A percentile compares a stretch with the other conserved stretches of the same genome.
phyloP scores from a whole-genome alignment of 352 stramenopile genomes.

The Pythium rhizo-oryzae region DNA sequence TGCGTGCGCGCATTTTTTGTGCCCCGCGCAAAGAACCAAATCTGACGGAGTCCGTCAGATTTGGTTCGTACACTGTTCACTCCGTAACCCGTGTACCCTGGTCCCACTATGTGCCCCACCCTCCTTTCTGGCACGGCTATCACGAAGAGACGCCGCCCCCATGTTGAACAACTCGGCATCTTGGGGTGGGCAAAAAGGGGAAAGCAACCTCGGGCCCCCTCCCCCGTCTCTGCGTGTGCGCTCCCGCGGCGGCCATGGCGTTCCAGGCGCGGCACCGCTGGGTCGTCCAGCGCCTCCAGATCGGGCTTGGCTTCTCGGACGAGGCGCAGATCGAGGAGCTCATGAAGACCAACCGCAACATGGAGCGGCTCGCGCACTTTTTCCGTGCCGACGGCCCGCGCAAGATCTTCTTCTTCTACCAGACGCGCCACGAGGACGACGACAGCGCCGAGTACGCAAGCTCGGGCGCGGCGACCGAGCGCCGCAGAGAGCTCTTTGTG shows the following conservation, averaged over 20 bases:
- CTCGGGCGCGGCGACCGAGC: slow-evolving; percentile 20
- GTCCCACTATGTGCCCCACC: not conserved
- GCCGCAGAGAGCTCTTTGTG: slow-evolving; percentile 74
- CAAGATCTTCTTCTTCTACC: slow-evolving; percentile 86
- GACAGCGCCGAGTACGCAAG: slow-evolving; percentile 19
- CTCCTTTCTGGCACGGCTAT: not conserved
- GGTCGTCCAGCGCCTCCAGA: slow-evolving; percentile 84
- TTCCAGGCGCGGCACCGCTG: slow-evolving; percentile 86
- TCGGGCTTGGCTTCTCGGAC: slow-evolving; percentile 67
- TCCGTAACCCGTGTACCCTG: too few species aligned
- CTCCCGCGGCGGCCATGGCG: slow-evolving; percentile 43
- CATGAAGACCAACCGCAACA: slow-evolving; percentile 77
- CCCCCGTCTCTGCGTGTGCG: not conserved
- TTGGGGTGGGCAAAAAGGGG: too few species aligned
- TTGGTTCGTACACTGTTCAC: too few species aligned
- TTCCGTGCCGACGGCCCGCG: slow-evolving; percentile 66
- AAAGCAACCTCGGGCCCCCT: too few species aligned
- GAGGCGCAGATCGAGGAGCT: slow-evolving; percentile 80
- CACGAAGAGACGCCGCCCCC: slow-evolving; percentile 15
- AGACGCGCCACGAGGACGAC: slow-evolving; percentile 34
- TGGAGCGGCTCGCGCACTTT: slow-evolving; percentile 74
- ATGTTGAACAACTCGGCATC: slow-evolving; percentile 10
- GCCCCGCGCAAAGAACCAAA: too few species aligned
- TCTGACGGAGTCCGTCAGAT: too few species aligned
- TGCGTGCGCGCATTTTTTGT: too few species aligned